A percentile compares a stretch with the other conserved stretches of the same genome.
These are phyloP conservation scores for Corymbia maculata DNA, from an alignment of 345 rosid genomes.

Conservation along the genomic window DNA sequence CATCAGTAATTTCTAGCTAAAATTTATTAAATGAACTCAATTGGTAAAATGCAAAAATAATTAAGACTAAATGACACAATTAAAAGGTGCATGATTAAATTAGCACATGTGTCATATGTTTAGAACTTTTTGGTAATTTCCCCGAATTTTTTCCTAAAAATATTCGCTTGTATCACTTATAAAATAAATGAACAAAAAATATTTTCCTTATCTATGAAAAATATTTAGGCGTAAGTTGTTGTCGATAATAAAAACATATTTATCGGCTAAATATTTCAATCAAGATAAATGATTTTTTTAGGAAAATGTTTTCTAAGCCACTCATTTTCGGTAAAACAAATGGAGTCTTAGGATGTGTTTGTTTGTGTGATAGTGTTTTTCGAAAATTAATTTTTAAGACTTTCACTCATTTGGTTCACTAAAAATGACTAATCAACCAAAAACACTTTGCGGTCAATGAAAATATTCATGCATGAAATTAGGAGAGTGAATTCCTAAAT, in stretches of 20 bases:
- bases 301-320: not conserved
- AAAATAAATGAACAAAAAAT: not conserved
- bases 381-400: too few relatives aligned
- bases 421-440: too few relatives aligned
- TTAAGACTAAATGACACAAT: not conserved
- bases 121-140: too few relatives aligned
- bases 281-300: rapidly evolving
- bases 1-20: rapidly evolving
- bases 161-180: rapidly evolving
- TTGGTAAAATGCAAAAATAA: not conserved
- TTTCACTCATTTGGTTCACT: too few relatives aligned
- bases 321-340: not conserved
- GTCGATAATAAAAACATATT: not conserved
- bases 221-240: not conserved
- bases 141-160: not conserved
- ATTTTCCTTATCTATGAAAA: not conserved
- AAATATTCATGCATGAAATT: too few relatives aligned
- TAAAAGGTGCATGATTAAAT: not conserved
- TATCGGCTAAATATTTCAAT: not conserved
- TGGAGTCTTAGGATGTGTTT: not conserved
- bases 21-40: not conserved
- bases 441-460: too few relatives aligned
- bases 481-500: too few relatives aligned
- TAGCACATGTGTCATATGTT: not conserved
- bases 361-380: too few relatives aligned